Percentiles rank a stretch among this genome's conserved stretches.
Evolutionary conservation across 1,284 basidiomycete species (phyloP).

Genomic region (Ceratobasidium sp.): DNA sequence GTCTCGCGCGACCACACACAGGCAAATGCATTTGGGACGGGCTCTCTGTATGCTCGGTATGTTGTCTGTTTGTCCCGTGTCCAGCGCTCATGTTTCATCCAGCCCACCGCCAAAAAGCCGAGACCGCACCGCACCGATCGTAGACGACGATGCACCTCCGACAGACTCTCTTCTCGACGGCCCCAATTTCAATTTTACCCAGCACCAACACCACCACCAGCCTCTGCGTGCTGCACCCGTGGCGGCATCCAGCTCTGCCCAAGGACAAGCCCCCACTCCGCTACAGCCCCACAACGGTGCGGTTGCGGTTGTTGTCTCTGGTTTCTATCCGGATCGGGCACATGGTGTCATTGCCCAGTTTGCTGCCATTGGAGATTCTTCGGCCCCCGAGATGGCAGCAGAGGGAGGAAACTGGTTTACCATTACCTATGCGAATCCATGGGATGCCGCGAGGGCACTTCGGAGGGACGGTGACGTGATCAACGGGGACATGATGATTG

Average conservation of each 20-base stretch:
- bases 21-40: conserved; percentile 10
- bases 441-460: conserved; percentile 33
- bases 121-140: conserved; percentile 24
- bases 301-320: conserved; percentile 22
- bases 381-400: conserved; percentile 17
- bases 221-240: background rate
- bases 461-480: conserved; percentile 35
- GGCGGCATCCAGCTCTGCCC: background rate
- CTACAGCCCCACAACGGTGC: conserved; percentile 6
- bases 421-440: conserved; percentile 36
- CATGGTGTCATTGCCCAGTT: conserved; percentile 28
- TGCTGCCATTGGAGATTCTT: conserved; percentile 25
- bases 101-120: conserved; percentile 26
- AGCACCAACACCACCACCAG: conserved; percentile 16
- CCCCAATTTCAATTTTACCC: conserved; percentile 14
- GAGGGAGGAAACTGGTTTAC: conserved; percentile 38
- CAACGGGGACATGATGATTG: conserved; percentile 32
- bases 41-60: conserved; percentile 26
- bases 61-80: background rate
- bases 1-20: conserved; percentile 14
- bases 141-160: conserved; percentile 35
- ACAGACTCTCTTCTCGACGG: conserved; percentile 34
- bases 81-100: background rate
- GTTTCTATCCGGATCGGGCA: conserved; percentile 27
- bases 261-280: background rate